Percentiles rank a stretch among this genome's conserved stretches.
These are phyloP conservation scores for Phtheirospermum japonicum DNA, from an alignment of 257 asterid genomes.

Conservation along the genomic window DNA sequence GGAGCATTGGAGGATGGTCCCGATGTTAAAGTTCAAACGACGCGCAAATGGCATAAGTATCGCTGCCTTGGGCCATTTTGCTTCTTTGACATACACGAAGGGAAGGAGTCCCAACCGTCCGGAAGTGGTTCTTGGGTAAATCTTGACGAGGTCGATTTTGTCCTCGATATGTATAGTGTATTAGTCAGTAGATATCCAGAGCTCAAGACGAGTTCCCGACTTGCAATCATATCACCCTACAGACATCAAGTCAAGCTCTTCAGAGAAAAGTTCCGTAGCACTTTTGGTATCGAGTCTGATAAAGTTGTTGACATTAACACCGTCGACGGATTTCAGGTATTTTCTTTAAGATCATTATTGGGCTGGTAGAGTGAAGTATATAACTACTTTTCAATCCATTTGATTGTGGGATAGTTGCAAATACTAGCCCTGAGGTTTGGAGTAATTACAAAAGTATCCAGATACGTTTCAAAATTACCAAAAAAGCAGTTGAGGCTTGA, in stretches of 20 bases:
- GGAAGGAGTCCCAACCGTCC: slow-evolving; percentile 67
- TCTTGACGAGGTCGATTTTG: slow-evolving; percentile 87
- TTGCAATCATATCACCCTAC: slow-evolving; percentile 92
- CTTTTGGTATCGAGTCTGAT: slow-evolving; percentile 73
- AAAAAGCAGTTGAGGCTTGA: background rate
- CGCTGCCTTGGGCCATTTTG: slow-evolving; percentile 97
- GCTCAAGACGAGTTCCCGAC: slow-evolving; percentile 74
- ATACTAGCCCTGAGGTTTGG: background rate
- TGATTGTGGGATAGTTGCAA: background rate
- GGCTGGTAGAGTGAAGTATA: background rate
- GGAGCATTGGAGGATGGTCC: slow-evolving; percentile 88
- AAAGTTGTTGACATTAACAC: slow-evolving; percentile 86
- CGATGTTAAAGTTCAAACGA: slow-evolving; percentile 58
- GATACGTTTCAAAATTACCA: background rate
- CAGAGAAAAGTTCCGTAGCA: slow-evolving; percentile 55
- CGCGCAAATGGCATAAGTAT: slow-evolving; percentile 70
- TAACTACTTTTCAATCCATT: background rate
- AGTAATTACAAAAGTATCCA: background rate
- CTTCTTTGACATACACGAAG: slow-evolving; percentile 88
- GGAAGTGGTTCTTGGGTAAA: slow-evolving; percentile 89
- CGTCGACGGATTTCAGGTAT: slow-evolving; percentile 96
- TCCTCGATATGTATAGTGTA: slow-evolving; percentile 59
- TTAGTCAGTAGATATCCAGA: slow-evolving; percentile 82
- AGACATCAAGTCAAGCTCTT: slow-evolving; percentile 79
- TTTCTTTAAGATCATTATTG: background rate